Conservation (phyloP, 495 filamentous ascomycete species). For the Aspergillus ellipticus region DNA sequence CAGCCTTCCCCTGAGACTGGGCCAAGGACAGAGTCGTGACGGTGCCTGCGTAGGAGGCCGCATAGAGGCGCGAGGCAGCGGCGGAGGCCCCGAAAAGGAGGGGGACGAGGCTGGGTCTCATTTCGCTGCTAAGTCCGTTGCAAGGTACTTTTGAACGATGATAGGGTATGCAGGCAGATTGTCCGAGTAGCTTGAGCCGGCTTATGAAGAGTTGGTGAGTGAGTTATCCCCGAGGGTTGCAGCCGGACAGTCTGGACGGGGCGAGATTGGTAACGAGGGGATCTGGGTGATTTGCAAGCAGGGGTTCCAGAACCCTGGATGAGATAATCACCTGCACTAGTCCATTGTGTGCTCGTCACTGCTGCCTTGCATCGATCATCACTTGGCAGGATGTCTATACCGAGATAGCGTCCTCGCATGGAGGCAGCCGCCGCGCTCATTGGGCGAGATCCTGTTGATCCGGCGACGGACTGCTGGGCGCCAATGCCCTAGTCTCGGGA, state of each 20-base stretch:
- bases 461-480: background rate
- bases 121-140: too few relatives aligned
- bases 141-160: background rate
- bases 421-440: background rate
- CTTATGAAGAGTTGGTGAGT: background rate
- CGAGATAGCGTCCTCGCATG: background rate
- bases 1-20: background rate
- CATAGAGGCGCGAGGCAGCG: conserved; percentile 14
- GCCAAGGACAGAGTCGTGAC: conserved; percentile 9
- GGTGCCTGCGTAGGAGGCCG: conserved; percentile 17
- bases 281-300: background rate
- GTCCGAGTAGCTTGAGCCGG: background rate
- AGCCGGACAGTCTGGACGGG: background rate
- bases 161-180: background rate
- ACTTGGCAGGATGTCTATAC: background rate
- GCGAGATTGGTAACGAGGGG: background rate
- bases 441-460: background rate
- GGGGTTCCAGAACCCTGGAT: background rate
- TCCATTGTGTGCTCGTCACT: background rate
- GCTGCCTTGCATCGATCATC: background rate
- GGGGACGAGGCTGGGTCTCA: background rate
- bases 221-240: background rate
- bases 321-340: background rate
- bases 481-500: background rate
- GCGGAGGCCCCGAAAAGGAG: conserved; percentile 4